phyloP scores from a whole-genome alignment of 768 basidiomycete species.

The Pisolithus tinctorius region DNA sequence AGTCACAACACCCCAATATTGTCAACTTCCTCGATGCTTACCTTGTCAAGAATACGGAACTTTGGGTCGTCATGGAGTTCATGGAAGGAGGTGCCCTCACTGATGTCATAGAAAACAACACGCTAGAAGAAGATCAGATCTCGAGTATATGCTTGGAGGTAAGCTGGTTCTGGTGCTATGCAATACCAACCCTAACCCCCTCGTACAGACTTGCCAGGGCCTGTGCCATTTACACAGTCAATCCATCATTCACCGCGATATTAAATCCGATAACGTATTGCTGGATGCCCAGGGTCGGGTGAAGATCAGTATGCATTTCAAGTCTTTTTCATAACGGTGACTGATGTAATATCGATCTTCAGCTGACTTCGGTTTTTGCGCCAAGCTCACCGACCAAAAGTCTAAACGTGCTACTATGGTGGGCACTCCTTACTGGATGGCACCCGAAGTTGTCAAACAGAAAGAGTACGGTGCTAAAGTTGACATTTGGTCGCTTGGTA shows the following conservation, averaged over 20 bases:
- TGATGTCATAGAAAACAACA: constrained; percentile 96
- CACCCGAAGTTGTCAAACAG: constrained; percentile 96
- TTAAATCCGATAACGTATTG: constrained; percentile 95
- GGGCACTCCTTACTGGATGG: constrained; percentile 98
- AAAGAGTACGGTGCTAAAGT: constrained; percentile 97
- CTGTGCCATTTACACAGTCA: constrained; percentile 89
- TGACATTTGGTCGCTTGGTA: constrained; percentile 94
- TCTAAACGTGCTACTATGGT: constrained; percentile 99
- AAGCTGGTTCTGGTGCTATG: constrained; percentile 19
- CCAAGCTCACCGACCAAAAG: constrained; percentile 93
- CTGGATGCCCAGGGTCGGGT: constrained; percentile 89
- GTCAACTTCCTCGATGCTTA: constrained; percentile 94
- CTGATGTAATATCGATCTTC: constrained; percentile 8
- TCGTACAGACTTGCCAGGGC: constrained; percentile 83
- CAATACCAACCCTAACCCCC: background rate
- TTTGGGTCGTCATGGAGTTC: constrained; percentile 99
- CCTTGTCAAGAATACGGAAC: constrained; percentile 78
- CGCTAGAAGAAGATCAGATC: constrained; percentile 92
- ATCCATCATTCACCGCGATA: constrained; percentile 94
- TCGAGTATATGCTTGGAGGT: constrained; percentile 90
- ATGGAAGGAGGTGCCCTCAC: constrained; percentile 98
- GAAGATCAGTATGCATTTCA: constrained; percentile 72
- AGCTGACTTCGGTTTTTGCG: constrained; percentile 98
- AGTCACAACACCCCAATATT: constrained; percentile 94
- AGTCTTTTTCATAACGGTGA: background rate